Percentiles rank a stretch among this genome's conserved stretches.
Evolutionary conservation across 1,284 basidiomycete species (phyloP).

Genomic region (Leucoagaricus sp.): DNA sequence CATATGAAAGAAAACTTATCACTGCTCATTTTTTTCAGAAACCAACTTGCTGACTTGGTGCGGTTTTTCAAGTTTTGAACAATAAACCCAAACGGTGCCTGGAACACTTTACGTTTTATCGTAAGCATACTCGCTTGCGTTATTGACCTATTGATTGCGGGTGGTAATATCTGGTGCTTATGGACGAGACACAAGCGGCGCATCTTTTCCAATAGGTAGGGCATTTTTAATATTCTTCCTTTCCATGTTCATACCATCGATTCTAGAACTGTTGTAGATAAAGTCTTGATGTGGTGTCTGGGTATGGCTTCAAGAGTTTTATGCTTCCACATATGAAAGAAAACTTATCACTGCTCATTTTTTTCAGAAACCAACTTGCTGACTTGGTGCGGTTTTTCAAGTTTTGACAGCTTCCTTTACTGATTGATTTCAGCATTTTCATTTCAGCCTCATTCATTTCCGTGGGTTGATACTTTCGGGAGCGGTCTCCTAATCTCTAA

Average conservation of each 20-base stretch:
- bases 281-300: conserved; percentile 5
- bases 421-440: not conserved
- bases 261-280: not conserved
- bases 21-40: not conserved
- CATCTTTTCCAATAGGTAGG: not conserved
- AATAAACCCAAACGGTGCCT: not conserved
- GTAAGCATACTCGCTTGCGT: not conserved
- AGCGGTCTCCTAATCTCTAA: not conserved
- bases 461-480: not conserved
- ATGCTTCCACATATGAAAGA: too few species aligned
- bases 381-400: not conserved
- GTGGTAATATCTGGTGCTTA: not conserved
- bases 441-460: not conserved
- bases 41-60: conserved; percentile 1
- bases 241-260: not conserved
- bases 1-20: not conserved
- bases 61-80: not conserved
- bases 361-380: not conserved
- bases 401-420: not conserved
- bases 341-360: not conserved
- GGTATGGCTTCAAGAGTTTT: too few species aligned
- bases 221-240: too few species aligned
- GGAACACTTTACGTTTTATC: not conserved
- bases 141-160: not conserved
- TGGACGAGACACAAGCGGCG: not conserved